These are phyloP conservation scores for Phylloporus scabripes DNA, from an alignment of 768 basidiomycete species.

Conservation along the genomic window DNA sequence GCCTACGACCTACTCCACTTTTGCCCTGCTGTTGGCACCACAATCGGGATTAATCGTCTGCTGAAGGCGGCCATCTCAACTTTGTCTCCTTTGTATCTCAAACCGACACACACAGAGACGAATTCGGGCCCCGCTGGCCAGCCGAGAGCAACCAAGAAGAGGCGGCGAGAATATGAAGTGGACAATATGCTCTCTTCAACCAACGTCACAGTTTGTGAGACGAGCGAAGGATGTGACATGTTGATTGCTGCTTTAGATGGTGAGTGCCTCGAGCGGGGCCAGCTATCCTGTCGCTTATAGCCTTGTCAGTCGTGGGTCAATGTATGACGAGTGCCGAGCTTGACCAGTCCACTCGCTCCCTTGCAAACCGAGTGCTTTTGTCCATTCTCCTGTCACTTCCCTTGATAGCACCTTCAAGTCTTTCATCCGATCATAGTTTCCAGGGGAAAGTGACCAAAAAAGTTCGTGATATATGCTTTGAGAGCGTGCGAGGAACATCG, in stretches of 20 bases:
- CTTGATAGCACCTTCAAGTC: slow-evolving; percentile 46
- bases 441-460: slow-evolving; percentile 40
- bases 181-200: slow-evolving; percentile 62
- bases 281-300: not conserved
- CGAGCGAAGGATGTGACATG: slow-evolving; percentile 44
- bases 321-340: slow-evolving; percentile 49
- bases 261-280: slow-evolving; percentile 27
- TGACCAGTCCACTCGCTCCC: slow-evolving; percentile 48
- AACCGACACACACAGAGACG: slow-evolving; percentile 29
- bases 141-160: slow-evolving; percentile 60
- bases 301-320: slow-evolving; percentile 42
- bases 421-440: slow-evolving; percentile 50
- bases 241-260: slow-evolving; percentile 55
- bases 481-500: slow-evolving; percentile 50
- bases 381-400: slow-evolving; percentile 54
- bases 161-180: slow-evolving; percentile 64
- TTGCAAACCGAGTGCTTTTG: slow-evolving; percentile 53
- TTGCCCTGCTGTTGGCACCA: slow-evolving; percentile 44
- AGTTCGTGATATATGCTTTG: slow-evolving; percentile 44
- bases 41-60: slow-evolving; percentile 46
- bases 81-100: slow-evolving; percentile 44
- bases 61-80: slow-evolving; percentile 47
- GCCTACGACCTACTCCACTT: slow-evolving; percentile 39
- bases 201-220: slow-evolving; percentile 44
- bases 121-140: slow-evolving; percentile 18